Evolutionary conservation across 2,329 filamentous ascomycete species (phyloP).

Genomic region (Aspergillus ochraceoroseus): DNA sequence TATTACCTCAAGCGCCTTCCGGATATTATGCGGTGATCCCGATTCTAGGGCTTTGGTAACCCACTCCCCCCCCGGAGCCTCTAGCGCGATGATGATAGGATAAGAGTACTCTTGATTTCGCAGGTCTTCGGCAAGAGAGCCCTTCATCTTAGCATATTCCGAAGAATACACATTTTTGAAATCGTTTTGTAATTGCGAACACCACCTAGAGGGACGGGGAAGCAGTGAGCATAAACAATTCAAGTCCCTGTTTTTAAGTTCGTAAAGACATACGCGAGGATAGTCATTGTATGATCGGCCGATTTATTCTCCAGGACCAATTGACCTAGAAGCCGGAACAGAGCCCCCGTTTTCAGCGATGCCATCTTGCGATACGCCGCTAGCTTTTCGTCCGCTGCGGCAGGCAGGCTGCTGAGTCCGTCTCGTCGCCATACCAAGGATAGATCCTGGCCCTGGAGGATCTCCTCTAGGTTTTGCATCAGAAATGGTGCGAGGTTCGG

Average conservation of each 20-base stretch:
- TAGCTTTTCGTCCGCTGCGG: conserved; percentile 8
- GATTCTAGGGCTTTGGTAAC: conserved; percentile 17
- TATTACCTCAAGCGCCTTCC: conserved; percentile 17
- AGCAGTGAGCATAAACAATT: too few species aligned
- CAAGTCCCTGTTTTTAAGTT: too few species aligned
- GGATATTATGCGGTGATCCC: conserved; percentile 17
- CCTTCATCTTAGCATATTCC: conserved; percentile 22
- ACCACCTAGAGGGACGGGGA: conserved; percentile 22
- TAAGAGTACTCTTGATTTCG: conserved; percentile 21
- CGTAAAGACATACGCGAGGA: conserved; percentile 15
- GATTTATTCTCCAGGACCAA: conserved; percentile 19
- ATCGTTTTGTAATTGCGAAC: conserved; percentile 24
- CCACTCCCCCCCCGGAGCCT: conserved; percentile 16
- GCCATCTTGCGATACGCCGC: conserved; percentile 19
- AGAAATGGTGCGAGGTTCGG: conserved; percentile 18
- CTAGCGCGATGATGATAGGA: conserved; percentile 21
- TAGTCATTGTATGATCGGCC: conserved; percentile 18
- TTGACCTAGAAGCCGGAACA: conserved; percentile 22
- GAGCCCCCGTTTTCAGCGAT: conserved; percentile 21
- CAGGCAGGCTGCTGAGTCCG: conserved; percentile 16
- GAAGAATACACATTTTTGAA: conserved; percentile 26
- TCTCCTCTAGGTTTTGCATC: conserved; percentile 22
- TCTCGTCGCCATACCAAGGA: conserved; percentile 25
- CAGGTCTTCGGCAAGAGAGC: conserved; percentile 21
- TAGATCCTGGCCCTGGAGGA: conserved; percentile 23